Base-by-base conservation (phyloP, 1,284 basidiomycete genomes). In the Meira miltonrushii region DNA sequence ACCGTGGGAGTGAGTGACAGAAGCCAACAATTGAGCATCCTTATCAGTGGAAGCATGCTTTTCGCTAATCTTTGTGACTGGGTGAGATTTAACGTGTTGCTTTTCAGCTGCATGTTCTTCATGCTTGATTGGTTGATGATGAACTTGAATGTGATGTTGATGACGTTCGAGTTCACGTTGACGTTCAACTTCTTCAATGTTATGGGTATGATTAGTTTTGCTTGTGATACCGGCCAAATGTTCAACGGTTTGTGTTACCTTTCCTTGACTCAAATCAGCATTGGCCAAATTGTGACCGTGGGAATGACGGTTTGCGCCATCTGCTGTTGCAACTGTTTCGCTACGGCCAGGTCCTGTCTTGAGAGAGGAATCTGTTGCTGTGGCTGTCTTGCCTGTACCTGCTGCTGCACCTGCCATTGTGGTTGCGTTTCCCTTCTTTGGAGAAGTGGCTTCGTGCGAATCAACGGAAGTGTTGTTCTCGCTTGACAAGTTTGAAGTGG, bases 111-210 rank as follows among this genome's bases (percentile, higher is more conserved):
- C 48, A 67, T 79, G 77, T 61, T 75, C 69, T n/a, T 67, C 60
- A 61, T 78, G 77, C 15, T 69, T 53, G 8, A 79, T 69, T 40
- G 75, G 77, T 68, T 78, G 77, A 44, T 68, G 67, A 71, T 79
- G 78, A 68, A 77, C 76, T 69, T 76, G 74, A 46, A 77, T 60
- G 66, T 77, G 72, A 69, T 77, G 73, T 23, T 73, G 61, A 68
- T 79, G 78, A 5, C 71, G 68, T 56, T 78, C 68, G 56, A 77
- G 66, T 63, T 79, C 75, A 55, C 70, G 70, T 65, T 77, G 61
- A 33, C 74, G 78, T 39, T 62, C 46, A 23, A 79, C 68, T 65
- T 79, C 78, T 68, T 79, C 77, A 9, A 74, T 65, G 63, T 78
- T 73, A 65, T 79, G 78, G n/a, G 64, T 65, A 65, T 78, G 73